Percentiles rank a stretch among this genome's conserved stretches.
These are phyloP conservation scores for Dendrobium chrysotoxum DNA, from an alignment of 106 monocot genomes.

Conservation along the genomic window DNA sequence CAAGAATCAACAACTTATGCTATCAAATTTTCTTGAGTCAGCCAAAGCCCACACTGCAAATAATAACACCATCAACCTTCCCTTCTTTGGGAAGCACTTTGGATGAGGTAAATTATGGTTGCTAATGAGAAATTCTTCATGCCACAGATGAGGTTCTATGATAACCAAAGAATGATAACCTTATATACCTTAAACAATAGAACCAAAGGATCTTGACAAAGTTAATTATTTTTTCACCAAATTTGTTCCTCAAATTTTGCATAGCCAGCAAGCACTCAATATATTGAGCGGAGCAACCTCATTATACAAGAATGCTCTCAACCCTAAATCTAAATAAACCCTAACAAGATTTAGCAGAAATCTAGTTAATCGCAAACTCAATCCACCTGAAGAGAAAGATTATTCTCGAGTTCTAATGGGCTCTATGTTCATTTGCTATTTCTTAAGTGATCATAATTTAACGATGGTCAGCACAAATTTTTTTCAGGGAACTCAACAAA, in stretches of 20 bases:
- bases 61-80: background rate
- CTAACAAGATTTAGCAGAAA: background rate
- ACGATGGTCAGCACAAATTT: background rate
- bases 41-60: no score
- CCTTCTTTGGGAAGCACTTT: background rate
- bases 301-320: background rate
- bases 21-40: no score
- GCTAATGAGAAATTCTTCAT: background rate
- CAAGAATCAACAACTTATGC: no score
- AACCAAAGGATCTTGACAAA: background rate
- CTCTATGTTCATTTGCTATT: background rate
- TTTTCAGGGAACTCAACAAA: background rate
- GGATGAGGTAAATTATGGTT: background rate
- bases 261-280: background rate
- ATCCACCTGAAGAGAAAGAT: background rate
- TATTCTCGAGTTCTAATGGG: background rate
- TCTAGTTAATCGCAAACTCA: background rate
- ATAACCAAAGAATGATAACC: background rate
- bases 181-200: background rate
- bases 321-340: background rate
- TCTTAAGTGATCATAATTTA: background rate
- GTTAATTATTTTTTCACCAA: background rate
- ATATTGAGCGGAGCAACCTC: background rate
- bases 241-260: background rate
- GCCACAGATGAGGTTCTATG: background rate